Percentiles rank a stretch among this genome's conserved stretches.
These are phyloP conservation scores for Vitellaria paradoxa DNA, from an alignment of 179 eudicot species.

Conservation along the genomic window DNA sequence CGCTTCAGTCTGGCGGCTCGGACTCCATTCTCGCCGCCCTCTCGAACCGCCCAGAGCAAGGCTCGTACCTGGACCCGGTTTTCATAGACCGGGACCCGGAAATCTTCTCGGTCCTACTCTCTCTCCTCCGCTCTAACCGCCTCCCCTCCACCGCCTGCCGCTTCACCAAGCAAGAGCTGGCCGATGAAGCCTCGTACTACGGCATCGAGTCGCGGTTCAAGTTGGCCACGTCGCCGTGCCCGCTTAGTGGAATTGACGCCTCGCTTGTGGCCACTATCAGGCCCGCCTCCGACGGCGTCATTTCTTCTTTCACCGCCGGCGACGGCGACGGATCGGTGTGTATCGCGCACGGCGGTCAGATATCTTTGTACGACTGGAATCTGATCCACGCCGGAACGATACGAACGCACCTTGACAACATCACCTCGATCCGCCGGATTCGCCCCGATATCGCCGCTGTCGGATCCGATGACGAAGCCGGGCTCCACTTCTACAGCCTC, in stretches of 20 bases:
- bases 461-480: conserved; percentile 41
- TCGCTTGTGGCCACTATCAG: conserved; percentile 28
- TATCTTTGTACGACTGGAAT: conserved; percentile 50
- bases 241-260: conserved; percentile 52
- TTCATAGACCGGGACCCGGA: conserved; percentile 72
- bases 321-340: conserved; percentile 41
- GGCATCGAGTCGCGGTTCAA: conserved; percentile 43
- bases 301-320: conserved; percentile 38
- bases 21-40: conserved; percentile 48
- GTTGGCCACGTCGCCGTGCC: conserved; percentile 32
- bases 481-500: conserved; percentile 58
- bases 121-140: conserved; percentile 49
- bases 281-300: conserved; percentile 48
- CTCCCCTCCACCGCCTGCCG: conserved; percentile 44
- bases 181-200: conserved; percentile 44
- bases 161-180: conserved; percentile 48
- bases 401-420: conserved; percentile 53
- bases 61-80: conserved; percentile 15
- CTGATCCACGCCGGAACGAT: conserved; percentile 36
- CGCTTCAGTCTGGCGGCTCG: conserved; percentile 54
- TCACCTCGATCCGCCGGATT: conserved; percentile 34
- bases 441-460: conserved; percentile 37
- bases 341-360: conserved; percentile 60
- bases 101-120: conserved; percentile 47
- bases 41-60: conserved; percentile 28